Conservation (phyloP, 352 stramenopile species). For the Globisporangium irregulare region DNA sequence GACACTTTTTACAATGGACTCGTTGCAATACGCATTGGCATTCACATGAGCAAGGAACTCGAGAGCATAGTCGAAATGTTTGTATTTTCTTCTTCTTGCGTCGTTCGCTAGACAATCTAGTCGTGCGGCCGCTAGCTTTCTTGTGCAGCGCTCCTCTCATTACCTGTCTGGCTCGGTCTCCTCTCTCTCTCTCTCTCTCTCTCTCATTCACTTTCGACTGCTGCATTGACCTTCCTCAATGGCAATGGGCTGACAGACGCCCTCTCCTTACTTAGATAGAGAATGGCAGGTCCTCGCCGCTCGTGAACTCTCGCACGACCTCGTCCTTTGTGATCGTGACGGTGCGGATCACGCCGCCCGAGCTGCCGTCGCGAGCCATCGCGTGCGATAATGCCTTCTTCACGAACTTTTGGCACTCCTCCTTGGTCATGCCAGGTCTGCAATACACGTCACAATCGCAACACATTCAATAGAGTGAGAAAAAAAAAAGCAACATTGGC, state of each 20-base stretch:
- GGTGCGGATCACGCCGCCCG: constrained; percentile 97
- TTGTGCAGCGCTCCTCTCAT: neutral
- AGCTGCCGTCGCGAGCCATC: constrained; percentile 98
- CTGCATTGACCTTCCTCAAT: neutral
- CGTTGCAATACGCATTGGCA: neutral
- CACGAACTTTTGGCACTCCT: constrained; percentile 94
- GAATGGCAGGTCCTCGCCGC: constrained; percentile 91
- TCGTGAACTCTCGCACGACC: constrained; percentile 90
- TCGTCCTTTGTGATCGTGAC: constrained; percentile 93
- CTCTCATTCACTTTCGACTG: neutral
- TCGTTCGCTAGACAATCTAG: neutral
- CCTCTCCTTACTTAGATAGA: constrained; percentile 46
- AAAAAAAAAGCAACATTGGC: neutral
- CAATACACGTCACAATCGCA: neutral
- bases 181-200: constrained; percentile 3
- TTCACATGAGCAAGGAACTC: neutral
- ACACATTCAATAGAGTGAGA: constrained; percentile 8
- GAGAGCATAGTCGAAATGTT: neutral
- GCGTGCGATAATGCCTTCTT: constrained; percentile 96
- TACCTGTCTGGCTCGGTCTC: neutral
- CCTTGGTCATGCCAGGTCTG: constrained; percentile 93
- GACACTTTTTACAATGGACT: constrained; percentile 2
- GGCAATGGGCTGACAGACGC: neutral
- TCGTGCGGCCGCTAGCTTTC: neutral
- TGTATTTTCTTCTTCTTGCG: neutral